Conservation (phyloP, 371 early-diverging fungal genomes). For the Mortierella sp. region DNA sequence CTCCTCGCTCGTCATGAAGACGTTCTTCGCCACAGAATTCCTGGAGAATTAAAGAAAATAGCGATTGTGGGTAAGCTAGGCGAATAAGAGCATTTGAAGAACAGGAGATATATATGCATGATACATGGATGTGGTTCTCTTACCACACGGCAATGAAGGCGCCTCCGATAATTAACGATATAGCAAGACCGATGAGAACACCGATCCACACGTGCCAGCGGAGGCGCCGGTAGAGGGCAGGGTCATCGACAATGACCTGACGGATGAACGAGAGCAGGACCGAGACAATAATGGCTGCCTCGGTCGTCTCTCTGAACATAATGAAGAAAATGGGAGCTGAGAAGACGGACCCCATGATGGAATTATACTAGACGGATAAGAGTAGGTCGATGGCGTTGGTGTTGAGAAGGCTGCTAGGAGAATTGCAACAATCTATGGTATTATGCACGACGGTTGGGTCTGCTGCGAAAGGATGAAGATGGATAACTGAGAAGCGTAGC, state of each 20-base stretch:
- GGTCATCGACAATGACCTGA: slow-evolving; percentile 57
- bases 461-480: neutral
- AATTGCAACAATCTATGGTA: neutral
- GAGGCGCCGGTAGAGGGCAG: slow-evolving; percentile 47
- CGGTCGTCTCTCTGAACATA: slow-evolving; percentile 85
- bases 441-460: neutral
- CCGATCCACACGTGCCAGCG: slow-evolving; percentile 71
- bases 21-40: slow-evolving; percentile 53
- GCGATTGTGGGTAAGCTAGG: neutral
- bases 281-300: slow-evolving; percentile 86
- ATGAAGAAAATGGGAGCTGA: slow-evolving; percentile 87
- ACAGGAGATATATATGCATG: too few relatives aligned
- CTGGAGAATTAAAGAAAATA: slow-evolving; percentile 20
- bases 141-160: slow-evolving; percentile 82
- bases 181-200: slow-evolving; percentile 63
- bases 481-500: slow-evolving; percentile 1
- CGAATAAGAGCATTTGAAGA: too few relatives aligned
- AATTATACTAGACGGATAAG: neutral
- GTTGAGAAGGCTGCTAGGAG: neutral
- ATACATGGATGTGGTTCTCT: neutral
- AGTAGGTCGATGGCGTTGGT: neutral
- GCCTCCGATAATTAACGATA: slow-evolving; percentile 77
- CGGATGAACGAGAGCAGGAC: slow-evolving; percentile 80
- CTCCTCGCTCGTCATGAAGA: slow-evolving; percentile 59
- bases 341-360: slow-evolving; percentile 60